Evolutionary conservation across 2,329 filamentous ascomycete species (phyloP), one percentile per base, ranked within the genome.

Genomic region (Nothophaeocryptopus gaeumannii): DNA sequence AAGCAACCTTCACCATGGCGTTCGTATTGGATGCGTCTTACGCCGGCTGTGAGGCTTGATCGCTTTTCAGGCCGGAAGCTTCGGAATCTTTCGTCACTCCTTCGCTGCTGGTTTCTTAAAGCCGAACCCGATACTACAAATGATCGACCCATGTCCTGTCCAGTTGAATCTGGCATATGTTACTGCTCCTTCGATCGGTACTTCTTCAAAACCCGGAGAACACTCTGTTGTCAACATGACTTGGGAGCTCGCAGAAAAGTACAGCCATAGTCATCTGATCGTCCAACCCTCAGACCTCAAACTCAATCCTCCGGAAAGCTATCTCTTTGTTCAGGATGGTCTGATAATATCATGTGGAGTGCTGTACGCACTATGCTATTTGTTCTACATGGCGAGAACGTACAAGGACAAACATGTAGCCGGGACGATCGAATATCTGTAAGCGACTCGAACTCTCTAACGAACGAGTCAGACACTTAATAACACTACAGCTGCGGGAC

Each of bases 221-320:
- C 7, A 26, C 4, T 26, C 20, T 26, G 20, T 26, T 7, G 12
- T 31, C 15, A 51, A 12, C 14, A 54, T 54, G 52, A 47, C 47
- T 39, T 54, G 41, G 30, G 52, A 54, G 37, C 52, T 54, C 5
- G 52, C 52, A 13, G 31, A 48, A 26, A 46, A 42, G 31, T 54
- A 48, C 39, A 44, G 34, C 39, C 39, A 52, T 59, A 15, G 29
- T 12, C 70, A 80, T 13, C 70, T 78, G 1, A 72, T 81, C 2
- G 77, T 74, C 42, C 75, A 81, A 59, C 72, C 79, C 46, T 72
- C 73, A 14, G 76, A 79, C 56, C 61, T 70, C 0, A 66, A 63
- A 1, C 60, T 71, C 8, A 56, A 66, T 16, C 69, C 69, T 0
- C 70, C 68, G 10, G 63, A 72, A 53, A 67, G 65, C 50, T 72